Conservation (phyloP, 345 rosid species). For the Euphorbia lathyris region DNA sequence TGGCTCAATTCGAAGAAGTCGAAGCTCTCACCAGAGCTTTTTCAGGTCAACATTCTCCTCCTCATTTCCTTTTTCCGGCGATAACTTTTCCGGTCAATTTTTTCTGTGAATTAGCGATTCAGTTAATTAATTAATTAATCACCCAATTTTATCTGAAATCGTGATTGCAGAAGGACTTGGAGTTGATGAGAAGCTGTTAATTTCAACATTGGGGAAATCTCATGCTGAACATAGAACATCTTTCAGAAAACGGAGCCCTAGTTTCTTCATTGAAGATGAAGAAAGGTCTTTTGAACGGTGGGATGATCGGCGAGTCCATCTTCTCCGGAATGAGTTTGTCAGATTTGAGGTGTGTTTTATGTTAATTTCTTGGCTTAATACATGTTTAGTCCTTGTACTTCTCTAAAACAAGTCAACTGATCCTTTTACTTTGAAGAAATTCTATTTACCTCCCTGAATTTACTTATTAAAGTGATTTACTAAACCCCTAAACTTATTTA, state of each 20-base stretch:
- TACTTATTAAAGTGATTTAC: too few relatives aligned
- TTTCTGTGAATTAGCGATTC: too few relatives aligned
- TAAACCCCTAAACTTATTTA: too few relatives aligned
- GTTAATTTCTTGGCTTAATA: background rate
- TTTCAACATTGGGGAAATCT: constrained; percentile 53
- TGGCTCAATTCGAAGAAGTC: constrained; percentile 47
- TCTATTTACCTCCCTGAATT: too few relatives aligned
- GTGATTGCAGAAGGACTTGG: constrained; percentile 53
- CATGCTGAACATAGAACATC: constrained; percentile 48
- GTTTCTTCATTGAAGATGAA: constrained; percentile 67
- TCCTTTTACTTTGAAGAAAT: too few relatives aligned
- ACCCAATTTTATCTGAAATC: background rate
- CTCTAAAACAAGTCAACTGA: too few relatives aligned
- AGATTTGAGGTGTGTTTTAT: constrained; percentile 59
- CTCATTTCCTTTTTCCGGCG: background rate
- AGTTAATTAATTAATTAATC: background rate
- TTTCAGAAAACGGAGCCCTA: constrained; percentile 49
- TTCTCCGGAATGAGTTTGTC: constrained; percentile 71
- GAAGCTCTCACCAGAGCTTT: constrained; percentile 58
- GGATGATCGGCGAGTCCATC: constrained; percentile 47
- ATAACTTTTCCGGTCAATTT: background rate
- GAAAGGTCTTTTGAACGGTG: constrained; percentile 73
- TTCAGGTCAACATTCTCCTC: constrained; percentile 44
- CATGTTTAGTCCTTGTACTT: too few relatives aligned
- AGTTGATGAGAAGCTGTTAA: constrained; percentile 65